Conservation (phyloP, 305 asterid genomes). For the Petunia hybrid region DNA sequence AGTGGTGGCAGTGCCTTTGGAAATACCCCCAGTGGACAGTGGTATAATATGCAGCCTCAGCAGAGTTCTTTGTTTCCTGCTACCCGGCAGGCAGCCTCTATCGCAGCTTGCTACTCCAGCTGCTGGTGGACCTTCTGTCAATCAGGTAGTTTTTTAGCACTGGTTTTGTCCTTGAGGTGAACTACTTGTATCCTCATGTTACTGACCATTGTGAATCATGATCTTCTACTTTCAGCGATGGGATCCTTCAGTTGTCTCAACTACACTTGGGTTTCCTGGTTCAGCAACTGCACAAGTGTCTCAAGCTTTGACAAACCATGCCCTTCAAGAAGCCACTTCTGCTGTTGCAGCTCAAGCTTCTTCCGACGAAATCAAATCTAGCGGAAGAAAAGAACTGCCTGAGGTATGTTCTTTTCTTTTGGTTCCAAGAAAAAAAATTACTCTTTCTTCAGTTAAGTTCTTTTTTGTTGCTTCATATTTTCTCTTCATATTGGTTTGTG, state of each 20-base stretch:
- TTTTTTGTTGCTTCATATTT: not conserved
- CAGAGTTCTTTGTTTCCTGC: slow-evolving; percentile 59
- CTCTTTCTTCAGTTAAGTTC: slow-evolving; percentile 8
- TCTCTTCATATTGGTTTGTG: slow-evolving; percentile 5
- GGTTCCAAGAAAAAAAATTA: not conserved
- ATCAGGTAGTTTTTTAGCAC: slow-evolving; percentile 50
- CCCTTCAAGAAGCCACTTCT: slow-evolving; percentile 47
- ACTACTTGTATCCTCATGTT: slow-evolving; percentile 18
- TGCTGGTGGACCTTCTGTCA: slow-evolving; percentile 57
- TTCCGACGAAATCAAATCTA: slow-evolving; percentile 50
- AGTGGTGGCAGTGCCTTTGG: slow-evolving; percentile 51
- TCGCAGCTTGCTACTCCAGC: slow-evolving; percentile 52
- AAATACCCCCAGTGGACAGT: slow-evolving; percentile 64
- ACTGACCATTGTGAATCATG: slow-evolving; percentile 4
- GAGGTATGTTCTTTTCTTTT: slow-evolving; percentile 42
- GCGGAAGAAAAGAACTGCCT: slow-evolving; percentile 85
- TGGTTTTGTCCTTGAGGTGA: slow-evolving; percentile 25
- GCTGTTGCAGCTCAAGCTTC: slow-evolving; percentile 50
- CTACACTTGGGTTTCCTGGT: slow-evolving; percentile 56
- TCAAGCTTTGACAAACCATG: slow-evolving; percentile 50
- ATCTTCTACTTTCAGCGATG: slow-evolving; percentile 52
- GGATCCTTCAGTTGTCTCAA: slow-evolving; percentile 59
- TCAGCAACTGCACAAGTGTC: slow-evolving; percentile 52
- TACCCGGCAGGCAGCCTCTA: slow-evolving; percentile 47
- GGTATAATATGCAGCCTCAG: slow-evolving; percentile 62